Conservation (phyloP, 2,329 filamentous ascomycete species). For the Magnaporthales sp. region DNA sequence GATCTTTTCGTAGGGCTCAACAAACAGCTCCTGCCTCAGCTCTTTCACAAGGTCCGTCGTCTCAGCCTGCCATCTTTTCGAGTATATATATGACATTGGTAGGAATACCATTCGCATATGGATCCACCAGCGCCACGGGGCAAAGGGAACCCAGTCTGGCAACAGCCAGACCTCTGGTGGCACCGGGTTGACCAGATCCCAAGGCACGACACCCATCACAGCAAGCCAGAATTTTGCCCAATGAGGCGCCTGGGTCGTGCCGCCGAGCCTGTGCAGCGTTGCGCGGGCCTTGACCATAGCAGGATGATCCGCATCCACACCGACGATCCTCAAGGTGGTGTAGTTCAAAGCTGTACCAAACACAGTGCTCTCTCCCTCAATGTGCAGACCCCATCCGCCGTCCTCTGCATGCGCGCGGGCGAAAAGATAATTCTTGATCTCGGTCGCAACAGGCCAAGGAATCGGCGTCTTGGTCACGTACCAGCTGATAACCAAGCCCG, state of each 20-base stretch:
- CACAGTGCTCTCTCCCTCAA: slow-evolving; percentile 84
- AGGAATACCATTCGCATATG: slow-evolving; percentile 96
- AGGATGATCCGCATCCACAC: slow-evolving; percentile 74
- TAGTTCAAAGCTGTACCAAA: slow-evolving; percentile 92
- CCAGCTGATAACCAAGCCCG: slow-evolving; percentile 76
- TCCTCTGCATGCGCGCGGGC: slow-evolving; percentile 77
- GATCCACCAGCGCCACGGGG: slow-evolving; percentile 96
- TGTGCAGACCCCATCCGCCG: slow-evolving; percentile 96
- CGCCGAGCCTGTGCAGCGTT: slow-evolving; percentile 76
- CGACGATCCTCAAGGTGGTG: slow-evolving; percentile 67
- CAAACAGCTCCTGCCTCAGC: slow-evolving; percentile 74
- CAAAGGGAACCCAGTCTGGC: slow-evolving; percentile 82
- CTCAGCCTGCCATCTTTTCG: slow-evolving; percentile 70
- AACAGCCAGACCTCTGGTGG: slow-evolving; percentile 91
- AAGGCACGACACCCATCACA: slow-evolving; percentile 71
- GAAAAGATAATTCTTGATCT: slow-evolving; percentile 89
- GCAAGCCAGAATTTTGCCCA: slow-evolving; percentile 98
- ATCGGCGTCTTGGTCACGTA: slow-evolving; percentile 86
- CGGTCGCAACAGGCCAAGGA: slow-evolving; percentile 67
- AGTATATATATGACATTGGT: slow-evolving; percentile 86
- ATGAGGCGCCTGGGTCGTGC: slow-evolving; percentile 75
- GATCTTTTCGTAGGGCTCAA: slow-evolving; percentile 68
- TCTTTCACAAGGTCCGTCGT: slow-evolving; percentile 64
- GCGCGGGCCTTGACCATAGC: slow-evolving; percentile 78
- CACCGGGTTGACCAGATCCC: slow-evolving; percentile 91